Conservation (phyloP, 2,329 filamentous ascomycete species). For the Dactylella cylindrospora region DNA sequence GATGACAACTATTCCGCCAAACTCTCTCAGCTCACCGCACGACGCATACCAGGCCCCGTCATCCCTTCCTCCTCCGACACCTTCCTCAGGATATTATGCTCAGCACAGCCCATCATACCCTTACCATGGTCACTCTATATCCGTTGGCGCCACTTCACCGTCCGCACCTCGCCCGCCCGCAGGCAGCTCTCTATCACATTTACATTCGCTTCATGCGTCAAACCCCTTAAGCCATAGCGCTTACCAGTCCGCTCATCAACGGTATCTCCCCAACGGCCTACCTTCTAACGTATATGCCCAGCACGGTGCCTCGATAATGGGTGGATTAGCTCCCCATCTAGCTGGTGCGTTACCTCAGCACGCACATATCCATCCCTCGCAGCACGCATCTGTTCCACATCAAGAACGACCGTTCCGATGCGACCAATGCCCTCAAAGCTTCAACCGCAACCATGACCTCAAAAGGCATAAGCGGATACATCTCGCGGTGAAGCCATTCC, state of each 20-base stretch:
- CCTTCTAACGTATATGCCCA: constrained; percentile 30
- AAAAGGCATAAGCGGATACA: constrained; percentile 97
- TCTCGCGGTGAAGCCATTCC: constrained; percentile 91
- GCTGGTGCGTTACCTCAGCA: constrained; percentile 19
- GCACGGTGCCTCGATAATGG: constrained; percentile 45
- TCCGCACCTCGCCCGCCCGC: constrained; percentile 13
- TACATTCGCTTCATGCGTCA: constrained; percentile 33
- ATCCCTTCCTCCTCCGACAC: constrained; percentile 35
- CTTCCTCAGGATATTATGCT: constrained; percentile 33
- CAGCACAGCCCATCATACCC: constrained; percentile 34
- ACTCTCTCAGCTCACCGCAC: constrained; percentile 24
- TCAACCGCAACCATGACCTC: constrained; percentile 93
- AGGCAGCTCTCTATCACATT: constrained; percentile 19
- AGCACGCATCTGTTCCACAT: constrained; percentile 54
- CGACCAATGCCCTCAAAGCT: constrained; percentile 86
- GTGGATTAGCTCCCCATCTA: constrained; percentile 22
- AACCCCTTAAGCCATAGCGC: constrained; percentile 11
- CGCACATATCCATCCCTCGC: constrained; percentile 47
- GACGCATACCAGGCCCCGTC: constrained; percentile 39
- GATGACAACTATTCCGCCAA: constrained; percentile 28
- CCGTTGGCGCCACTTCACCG: constrained; percentile 26
- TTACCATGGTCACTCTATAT: constrained; percentile 24
- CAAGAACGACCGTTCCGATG: constrained; percentile 93
- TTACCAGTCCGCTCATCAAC: constrained; percentile 25
- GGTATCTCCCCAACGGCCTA: constrained; percentile 30